Conservation (phyloP, 257 asterid genomes). For the Ocimum tenuiflorum region DNA sequence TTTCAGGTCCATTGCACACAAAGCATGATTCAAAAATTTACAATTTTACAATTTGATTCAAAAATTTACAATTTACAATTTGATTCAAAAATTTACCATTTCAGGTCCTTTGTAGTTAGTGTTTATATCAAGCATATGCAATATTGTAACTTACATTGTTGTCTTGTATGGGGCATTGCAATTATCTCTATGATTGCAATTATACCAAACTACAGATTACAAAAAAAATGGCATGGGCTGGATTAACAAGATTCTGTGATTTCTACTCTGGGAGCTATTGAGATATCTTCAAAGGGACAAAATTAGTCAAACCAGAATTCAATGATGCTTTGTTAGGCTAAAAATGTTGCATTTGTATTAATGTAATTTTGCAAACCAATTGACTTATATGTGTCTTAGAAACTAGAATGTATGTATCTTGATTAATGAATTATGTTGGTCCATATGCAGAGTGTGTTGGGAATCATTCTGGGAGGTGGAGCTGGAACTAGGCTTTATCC, state of each 20-base stretch:
- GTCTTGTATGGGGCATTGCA: not conserved
- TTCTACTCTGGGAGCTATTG: not conserved
- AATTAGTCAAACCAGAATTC: not conserved
- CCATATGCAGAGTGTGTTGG: slow-evolving; percentile 73
- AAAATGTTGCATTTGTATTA: not conserved
- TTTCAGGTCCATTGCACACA: not conserved
- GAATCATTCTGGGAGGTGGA: slow-evolving; percentile 92
- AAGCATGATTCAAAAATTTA: not conserved
- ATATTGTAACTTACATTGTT: too few relatives aligned
- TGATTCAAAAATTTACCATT: too few relatives aligned
- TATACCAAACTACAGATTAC: not conserved
- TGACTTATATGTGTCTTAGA: slow-evolving; percentile 1
- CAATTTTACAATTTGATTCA: too few relatives aligned
- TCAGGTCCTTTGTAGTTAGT: too few relatives aligned
- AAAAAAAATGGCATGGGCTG: not conserved
- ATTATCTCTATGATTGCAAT: not conserved
- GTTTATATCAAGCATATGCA: not conserved
- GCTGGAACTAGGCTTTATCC: slow-evolving; percentile 97
- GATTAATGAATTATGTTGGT: slow-evolving; percentile 12
- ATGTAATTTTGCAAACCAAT: too few relatives aligned
- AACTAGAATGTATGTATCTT: not conserved
- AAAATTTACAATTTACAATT: too few relatives aligned
- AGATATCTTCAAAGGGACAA: not conserved
- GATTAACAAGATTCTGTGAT: not conserved
- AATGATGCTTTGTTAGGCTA: not conserved